These are phyloP conservation scores for Incumbomyces delicatus DNA, from an alignment of 2,329 filamentous ascomycete genomes.

Conservation along the genomic window DNA sequence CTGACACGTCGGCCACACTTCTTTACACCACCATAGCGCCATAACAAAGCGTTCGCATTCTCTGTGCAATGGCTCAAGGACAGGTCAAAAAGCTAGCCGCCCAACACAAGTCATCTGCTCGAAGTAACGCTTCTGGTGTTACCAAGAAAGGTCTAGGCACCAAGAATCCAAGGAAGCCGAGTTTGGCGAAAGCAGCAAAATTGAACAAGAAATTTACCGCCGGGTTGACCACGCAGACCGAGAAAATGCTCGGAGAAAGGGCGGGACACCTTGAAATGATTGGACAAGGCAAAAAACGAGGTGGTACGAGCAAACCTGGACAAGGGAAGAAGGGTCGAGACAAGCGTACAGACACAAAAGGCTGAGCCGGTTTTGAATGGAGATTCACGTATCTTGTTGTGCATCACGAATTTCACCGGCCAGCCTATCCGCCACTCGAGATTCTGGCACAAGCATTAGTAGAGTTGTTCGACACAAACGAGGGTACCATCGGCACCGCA, in stretches of 20 bases:
- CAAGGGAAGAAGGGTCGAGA: slow-evolving; percentile 4
- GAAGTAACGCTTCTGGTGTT: slow-evolving; percentile 25
- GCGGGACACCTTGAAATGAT: slow-evolving; percentile 63
- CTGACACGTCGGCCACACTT: too few relatives aligned
- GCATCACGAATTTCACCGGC: too few relatives aligned
- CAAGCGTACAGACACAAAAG: slow-evolving; percentile 13
- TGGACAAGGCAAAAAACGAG: slow-evolving; percentile 55
- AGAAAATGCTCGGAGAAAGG: slow-evolving; percentile 54
- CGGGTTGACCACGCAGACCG: slow-evolving; percentile 56
- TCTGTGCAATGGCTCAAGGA: slow-evolving; percentile 16
- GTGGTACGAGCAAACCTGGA: slow-evolving; percentile 27
- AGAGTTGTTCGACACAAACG: too few relatives aligned
- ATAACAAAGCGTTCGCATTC: too few relatives aligned
- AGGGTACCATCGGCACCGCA: too few relatives aligned
- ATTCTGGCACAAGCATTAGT: too few relatives aligned
- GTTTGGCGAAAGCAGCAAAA: slow-evolving; percentile 50
- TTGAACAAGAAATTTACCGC: slow-evolving; percentile 58
- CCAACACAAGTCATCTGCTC: slow-evolving; percentile 2
- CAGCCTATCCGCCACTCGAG: too few relatives aligned
- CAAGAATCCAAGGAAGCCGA: slow-evolving; percentile 58
- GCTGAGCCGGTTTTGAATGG: slow-evolving; percentile 5
- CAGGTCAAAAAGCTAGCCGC: slow-evolving; percentile 15
- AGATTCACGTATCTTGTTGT: too few relatives aligned
- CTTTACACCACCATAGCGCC: too few relatives aligned
- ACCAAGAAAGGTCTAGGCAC: slow-evolving; percentile 51